These are phyloP conservation scores for Aspergillus bertholletiae DNA, from an alignment of 495 filamentous ascomycete genomes.

Conservation along the genomic window DNA sequence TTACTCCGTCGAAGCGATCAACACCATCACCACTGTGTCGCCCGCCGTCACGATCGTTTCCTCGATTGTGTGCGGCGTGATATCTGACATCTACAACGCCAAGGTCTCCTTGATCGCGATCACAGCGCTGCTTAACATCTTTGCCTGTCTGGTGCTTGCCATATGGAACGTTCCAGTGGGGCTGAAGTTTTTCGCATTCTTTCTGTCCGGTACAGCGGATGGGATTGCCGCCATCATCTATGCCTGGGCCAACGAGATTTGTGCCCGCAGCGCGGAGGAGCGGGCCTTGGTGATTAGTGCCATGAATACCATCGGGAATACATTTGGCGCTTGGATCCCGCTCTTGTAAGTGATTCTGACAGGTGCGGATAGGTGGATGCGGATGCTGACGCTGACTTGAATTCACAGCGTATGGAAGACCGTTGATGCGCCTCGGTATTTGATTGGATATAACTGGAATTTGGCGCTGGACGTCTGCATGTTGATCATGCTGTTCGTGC, in stretches of 20 bases:
- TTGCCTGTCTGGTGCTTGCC: slow-evolving; percentile 36
- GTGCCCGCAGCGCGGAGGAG: slow-evolving; percentile 52
- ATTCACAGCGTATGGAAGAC: slow-evolving; percentile 22
- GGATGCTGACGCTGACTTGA: slow-evolving; percentile 2
- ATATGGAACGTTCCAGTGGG: slow-evolving; percentile 47
- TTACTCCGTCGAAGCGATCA: slow-evolving; percentile 39
- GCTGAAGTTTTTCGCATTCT: slow-evolving; percentile 47
- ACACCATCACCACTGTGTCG: slow-evolving; percentile 38
- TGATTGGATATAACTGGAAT: slow-evolving; percentile 27
- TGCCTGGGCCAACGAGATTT: slow-evolving; percentile 55
- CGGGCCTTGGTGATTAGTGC: slow-evolving; percentile 50
- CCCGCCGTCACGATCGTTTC: slow-evolving; percentile 39
- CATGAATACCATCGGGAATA: slow-evolving; percentile 52
- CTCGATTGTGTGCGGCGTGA: slow-evolving; percentile 34
- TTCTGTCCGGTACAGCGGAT: slow-evolving; percentile 24
- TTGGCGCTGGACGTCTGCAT: slow-evolving; percentile 27
- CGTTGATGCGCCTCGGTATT: slow-evolving; percentile 24
- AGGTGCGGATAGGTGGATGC: not conserved
- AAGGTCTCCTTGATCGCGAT: slow-evolving; percentile 37
- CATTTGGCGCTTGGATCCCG: slow-evolving; percentile 32
- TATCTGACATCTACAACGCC: slow-evolving; percentile 41
- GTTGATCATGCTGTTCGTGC: slow-evolving; percentile 21
- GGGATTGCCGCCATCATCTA: slow-evolving; percentile 25
- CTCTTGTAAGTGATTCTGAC: slow-evolving; percentile 16
- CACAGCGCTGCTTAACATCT: slow-evolving; percentile 33